Evolutionary conservation across 768 basidiomycete species (phyloP), one percentile per base, ranked within the genome.

Genomic region (Grammothele lineata): DNA sequence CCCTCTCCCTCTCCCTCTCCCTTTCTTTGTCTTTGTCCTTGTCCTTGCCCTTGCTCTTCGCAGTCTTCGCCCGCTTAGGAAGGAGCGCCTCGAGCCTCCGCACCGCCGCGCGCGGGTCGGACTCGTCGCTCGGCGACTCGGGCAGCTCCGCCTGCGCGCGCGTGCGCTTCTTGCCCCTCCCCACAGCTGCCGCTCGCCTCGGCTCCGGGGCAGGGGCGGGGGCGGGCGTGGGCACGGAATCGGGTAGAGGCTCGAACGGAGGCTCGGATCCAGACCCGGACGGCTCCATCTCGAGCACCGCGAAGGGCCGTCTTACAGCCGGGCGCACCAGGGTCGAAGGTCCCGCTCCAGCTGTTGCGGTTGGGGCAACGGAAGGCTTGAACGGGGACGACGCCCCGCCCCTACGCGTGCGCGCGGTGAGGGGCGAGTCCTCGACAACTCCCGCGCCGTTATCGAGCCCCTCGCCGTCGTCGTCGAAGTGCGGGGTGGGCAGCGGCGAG

Each of bases 401-500:
- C n/a, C n/a, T n/a, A n/a, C n/a, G n/a, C n/a, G n/a, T n/a, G n/a
- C n/a, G n/a, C n/a, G n/a, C n/a, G n/a, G n/a, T n/a, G n/a, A n/a
- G n/a, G n/a, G n/a, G n/a, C n/a, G n/a, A n/a, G n/a, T n/a, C n/a
- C n/a, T n/a, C n/a, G n/a, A n/a, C n/a, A n/a, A n/a, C n/a, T n/a
- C n/a, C n/a, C n/a, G n/a, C n/a, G n/a, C n/a, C n/a, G n/a, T n/a
- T n/a, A n/a, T n/a, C n/a, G n/a, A n/a, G n/a, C n/a, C n/a, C n/a
- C n/a, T n/a, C n/a, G n/a, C n/a, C n/a, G n/a, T n/a, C n/a, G n/a
- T n/a, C n/a, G n/a, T n/a, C n/a, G n/a, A 57, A 59, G 36, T 53
- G 45, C 4, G 59, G 58, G 6, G 56, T 57, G 4, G 51, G 50
- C 5, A 62, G 54, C 6, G 59, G 62, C n/a, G 36, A 38, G 48